Base-by-base conservation (phyloP, 345 rosid species). In the Populus alba region DNA sequence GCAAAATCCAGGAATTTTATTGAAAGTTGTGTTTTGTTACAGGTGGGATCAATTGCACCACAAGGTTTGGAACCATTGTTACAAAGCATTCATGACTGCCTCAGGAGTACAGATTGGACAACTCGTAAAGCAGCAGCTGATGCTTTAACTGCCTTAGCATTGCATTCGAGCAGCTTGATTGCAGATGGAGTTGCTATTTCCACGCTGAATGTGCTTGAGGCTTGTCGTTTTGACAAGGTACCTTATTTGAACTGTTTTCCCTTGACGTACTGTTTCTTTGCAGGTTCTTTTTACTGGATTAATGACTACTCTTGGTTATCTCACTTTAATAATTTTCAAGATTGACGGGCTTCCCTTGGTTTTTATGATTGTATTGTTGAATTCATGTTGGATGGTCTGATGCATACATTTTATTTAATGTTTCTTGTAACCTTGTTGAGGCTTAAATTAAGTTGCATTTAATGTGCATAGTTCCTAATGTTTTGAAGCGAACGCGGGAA, bases 51-150 rank as follows among this genome's bases (percentile, higher is more conserved):
- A 68, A 88, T 97, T 86, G 89, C 93, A 70, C 97, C 94, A 15
- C 97, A 87, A 76, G 92, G 92, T 77, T 82, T 97, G 81, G 96
- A 91, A 23, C 78, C 90, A 33, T 85, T 97, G 87, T 83, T 97
- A 81, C 96, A 94, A 80, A 87, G 88, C 78, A 92, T 94, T 74
- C 95, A 91, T 77, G 97, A 91, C 23, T 94, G 97, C 86, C 92
- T 97, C 73, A 90, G 94, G 66, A 97, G 94, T 88, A 78, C 97
- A 76, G 99, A 97, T 86, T 97, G 98, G 99, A 94, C 87, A 7
- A 92, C 97, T 35, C 94, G 99, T 18, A 97, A 97, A 83, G 98
- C 99, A 77, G 97, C 98, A 71, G 92, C 97, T 76, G 99, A 97
- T 85, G 83, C 94, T 66, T 83, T 97, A 82, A 88, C 61, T 85